Conservation (phyloP, 305 asterid genomes). For the Fraxinus latifolia region DNA sequence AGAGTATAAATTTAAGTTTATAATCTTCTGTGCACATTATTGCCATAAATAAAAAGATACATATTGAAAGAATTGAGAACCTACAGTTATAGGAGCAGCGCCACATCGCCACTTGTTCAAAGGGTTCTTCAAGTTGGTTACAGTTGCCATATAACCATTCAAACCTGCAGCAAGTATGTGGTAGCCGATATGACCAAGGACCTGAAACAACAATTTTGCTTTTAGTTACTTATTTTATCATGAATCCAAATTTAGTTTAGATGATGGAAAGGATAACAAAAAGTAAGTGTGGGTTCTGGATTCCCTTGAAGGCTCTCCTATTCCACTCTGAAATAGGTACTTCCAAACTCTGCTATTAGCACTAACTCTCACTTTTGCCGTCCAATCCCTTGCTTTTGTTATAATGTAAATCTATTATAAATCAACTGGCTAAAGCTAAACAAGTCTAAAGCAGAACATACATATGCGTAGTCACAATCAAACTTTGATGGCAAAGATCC, state of each 20-base stretch:
- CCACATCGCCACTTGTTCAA: constrained; percentile 94
- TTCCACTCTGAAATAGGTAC: neutral
- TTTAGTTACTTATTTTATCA: constrained; percentile 10
- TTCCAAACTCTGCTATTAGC: neutral
- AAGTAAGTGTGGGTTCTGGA: neutral
- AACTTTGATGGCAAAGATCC: constrained; percentile 97
- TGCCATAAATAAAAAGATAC: neutral
- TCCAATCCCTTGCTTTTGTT: neutral
- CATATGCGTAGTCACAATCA: constrained; percentile 94
- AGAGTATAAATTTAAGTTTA: neutral
- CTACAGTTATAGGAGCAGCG: constrained; percentile 92
- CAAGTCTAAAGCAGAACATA: constrained; percentile 38
- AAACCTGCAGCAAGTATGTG: constrained; percentile 89
- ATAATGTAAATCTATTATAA: neutral
- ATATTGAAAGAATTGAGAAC: constrained; percentile 22
- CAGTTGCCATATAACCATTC: constrained; percentile 92
- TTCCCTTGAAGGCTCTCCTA: neutral
- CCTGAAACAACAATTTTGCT: constrained; percentile 39
- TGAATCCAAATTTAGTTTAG: constrained; percentile 3
- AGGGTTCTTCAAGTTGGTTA: constrained; percentile 87
- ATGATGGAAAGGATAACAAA: neutral
- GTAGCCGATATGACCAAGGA: constrained; percentile 84
- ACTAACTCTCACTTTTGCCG: neutral
- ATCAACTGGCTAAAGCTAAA: neutral
- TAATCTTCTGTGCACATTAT: constrained; percentile 1